These are phyloP conservation scores for Ceratorhiza oryzae-sativae DNA, from an alignment of 1,284 basidiomycete species.

Conservation along the genomic window DNA sequence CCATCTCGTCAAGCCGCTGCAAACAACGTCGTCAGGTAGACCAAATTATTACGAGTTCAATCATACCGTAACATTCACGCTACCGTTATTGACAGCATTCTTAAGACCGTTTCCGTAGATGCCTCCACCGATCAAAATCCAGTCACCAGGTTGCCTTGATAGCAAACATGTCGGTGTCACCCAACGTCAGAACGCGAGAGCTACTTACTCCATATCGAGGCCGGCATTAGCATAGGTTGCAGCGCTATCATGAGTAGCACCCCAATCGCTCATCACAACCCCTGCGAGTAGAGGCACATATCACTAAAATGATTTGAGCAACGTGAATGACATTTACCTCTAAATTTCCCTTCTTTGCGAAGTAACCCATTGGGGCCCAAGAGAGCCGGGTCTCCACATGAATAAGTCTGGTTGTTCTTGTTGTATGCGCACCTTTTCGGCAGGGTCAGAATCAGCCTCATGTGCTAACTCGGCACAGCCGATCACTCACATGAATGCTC, in stretches of 20 bases:
- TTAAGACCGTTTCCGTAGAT: slow-evolving; percentile 39
- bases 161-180: not conserved
- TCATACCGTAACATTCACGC: slow-evolving; percentile 31
- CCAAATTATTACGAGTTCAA: too few relatives aligned
- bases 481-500: slow-evolving; percentile 25
- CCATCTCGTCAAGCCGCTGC: slow-evolving; percentile 40
- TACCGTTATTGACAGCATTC: slow-evolving; percentile 37
- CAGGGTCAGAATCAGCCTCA: not conserved
- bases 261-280: slow-evolving; percentile 40
- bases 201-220: slow-evolving; percentile 42
- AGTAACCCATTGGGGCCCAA: slow-evolving; percentile 31
- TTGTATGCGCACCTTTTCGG: slow-evolving; percentile 37
- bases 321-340: not conserved
- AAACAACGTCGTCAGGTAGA: too few relatives aligned
- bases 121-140: slow-evolving; percentile 43
- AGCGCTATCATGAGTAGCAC: slow-evolving; percentile 41
- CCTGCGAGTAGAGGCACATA: not conserved
- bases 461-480: not conserved
- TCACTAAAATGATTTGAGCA: not conserved
- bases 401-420: slow-evolving; percentile 41
- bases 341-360: slow-evolving; percentile 34
- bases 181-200: too few relatives aligned
- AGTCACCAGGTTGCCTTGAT: slow-evolving; percentile 42
- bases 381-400: slow-evolving; percentile 40
- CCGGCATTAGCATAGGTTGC: slow-evolving; percentile 41